A percentile compares a stretch with the other conserved stretches of the same genome.
Evolutionary conservation across 176 grass and related monocot genomes (phyloP).

Genomic region (Pharus latifolius): DNA sequence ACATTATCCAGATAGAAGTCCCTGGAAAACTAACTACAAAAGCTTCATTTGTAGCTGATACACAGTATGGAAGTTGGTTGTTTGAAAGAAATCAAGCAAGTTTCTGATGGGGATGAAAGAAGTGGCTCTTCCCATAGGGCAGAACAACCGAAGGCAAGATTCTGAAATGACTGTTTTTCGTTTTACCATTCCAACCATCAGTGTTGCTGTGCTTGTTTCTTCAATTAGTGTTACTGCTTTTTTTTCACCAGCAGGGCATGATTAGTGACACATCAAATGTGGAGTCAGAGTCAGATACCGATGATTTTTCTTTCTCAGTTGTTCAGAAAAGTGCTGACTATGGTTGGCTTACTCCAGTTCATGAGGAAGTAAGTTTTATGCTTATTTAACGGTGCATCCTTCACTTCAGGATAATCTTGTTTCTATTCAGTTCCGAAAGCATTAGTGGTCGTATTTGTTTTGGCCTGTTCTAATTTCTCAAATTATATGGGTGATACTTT

Average conservation of each 20-base stretch:
- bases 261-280: slow-evolving; percentile 28
- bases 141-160: slow-evolving; percentile 50
- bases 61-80: slow-evolving; percentile 27
- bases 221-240: neutral
- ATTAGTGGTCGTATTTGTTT: neutral
- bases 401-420: neutral
- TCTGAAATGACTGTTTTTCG: slow-evolving; percentile 7
- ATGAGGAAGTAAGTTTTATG: slow-evolving; percentile 31
- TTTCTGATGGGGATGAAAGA: slow-evolving; percentile 34
- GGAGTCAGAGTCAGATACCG: slow-evolving; percentile 49
- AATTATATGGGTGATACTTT: neutral
- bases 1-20: neutral
- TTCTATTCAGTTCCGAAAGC: neutral
- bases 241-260: slow-evolving; percentile 33
- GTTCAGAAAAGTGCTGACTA: slow-evolving; percentile 17
- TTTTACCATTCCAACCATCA: neutral
- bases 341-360: slow-evolving; percentile 36
- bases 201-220: neutral
- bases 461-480: neutral
- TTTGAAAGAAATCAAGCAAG: slow-evolving; percentile 29
- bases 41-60: slow-evolving; percentile 36
- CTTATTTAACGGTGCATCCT: neutral
- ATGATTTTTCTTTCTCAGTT: slow-evolving; percentile 17
- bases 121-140: slow-evolving; percentile 31
- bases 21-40: neutral